Evolutionary conservation across 2,329 filamentous ascomycete genomes (phyloP), one percentile per base, ranked within the genome.

Genomic region (Aspergillus glaucus): DNA sequence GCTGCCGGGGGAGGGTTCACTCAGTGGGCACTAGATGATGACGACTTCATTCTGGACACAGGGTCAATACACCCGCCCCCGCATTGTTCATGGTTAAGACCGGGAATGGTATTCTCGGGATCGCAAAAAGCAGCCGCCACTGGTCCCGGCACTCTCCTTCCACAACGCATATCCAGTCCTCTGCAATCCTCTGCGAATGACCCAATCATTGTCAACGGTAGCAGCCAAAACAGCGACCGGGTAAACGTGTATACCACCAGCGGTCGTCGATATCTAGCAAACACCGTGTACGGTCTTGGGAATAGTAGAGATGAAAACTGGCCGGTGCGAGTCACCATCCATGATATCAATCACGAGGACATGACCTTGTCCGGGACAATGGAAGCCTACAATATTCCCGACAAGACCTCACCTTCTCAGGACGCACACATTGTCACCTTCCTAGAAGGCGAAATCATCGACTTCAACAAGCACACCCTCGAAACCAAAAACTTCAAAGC

Each of bases 361-460:
- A 83, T 85, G 80, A 80, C 79, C 0, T 64, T 86, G 15, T 79
- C 80, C 19, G 83, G 82, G 3, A 85, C 81, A 6, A 86, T 86
- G 83, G 81, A 85, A 65, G 83, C 83, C 4, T 85, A 83, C 67
- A 82, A 86, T 56, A 82, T 85, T 10, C 82, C 82, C 2, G 71
- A 77, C 51, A 75, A 75, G 48, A 72, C 74, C 7, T 66, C 67
- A 1, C 61, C 64, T 15, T 67, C 64, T 3, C 65, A 67, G 44
- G 66, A 67, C 45, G 70, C 71, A 14, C 74, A 75, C 50, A 86
- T 86, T 49, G 79, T 80, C 14, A 85, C 82, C 2, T 86, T 81
- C 59, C 74, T 86, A 41, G 82, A 85, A 70, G 83, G 83, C 47
- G 83, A 86, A 60, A 84, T 86, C 51, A 79, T 86, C 52, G 83